Percentiles rank a stretch among this genome's conserved stretches.
These are phyloP conservation scores for Globisporangium parvum DNA, from an alignment of 352 stramenopile species.

Conservation along the genomic window DNA sequence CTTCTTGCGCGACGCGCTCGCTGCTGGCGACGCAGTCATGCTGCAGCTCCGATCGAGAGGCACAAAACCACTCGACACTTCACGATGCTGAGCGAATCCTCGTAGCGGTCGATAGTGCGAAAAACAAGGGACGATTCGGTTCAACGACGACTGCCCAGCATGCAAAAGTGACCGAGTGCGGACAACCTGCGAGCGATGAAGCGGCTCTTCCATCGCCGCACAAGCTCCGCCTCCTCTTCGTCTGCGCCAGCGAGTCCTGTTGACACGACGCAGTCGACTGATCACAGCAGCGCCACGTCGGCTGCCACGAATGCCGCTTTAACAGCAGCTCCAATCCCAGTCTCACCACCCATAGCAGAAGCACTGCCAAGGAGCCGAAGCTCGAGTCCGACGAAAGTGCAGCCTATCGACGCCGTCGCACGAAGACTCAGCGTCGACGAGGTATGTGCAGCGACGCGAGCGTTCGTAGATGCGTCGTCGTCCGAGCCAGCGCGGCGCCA, in stretches of 20 bases:
- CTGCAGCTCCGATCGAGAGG: too few species aligned
- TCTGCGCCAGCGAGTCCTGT: constrained; percentile 1
- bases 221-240: constrained; percentile 16
- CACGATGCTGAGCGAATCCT: too few species aligned
- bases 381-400: constrained; percentile 9
- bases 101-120: too few species aligned
- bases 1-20: constrained; percentile 38
- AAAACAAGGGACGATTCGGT: too few species aligned
- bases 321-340: too few species aligned
- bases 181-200: constrained; percentile 27
- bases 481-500: constrained; percentile 14
- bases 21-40: neutral
- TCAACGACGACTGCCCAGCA: neutral
- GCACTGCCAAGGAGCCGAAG: neutral
- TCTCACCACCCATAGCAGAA: neutral
- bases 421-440: constrained; percentile 3
- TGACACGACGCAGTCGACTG: neutral
- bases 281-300: neutral
- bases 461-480: neutral
- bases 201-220: constrained; percentile 43
- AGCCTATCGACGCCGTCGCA: neutral
- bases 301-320: neutral
- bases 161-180: neutral
- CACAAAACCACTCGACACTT: too few species aligned
- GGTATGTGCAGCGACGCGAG: constrained; percentile 16